Evolutionary conservation across 2,329 filamentous ascomycete genomes (phyloP).

Genomic region (Fusarium decemcellulare): DNA sequence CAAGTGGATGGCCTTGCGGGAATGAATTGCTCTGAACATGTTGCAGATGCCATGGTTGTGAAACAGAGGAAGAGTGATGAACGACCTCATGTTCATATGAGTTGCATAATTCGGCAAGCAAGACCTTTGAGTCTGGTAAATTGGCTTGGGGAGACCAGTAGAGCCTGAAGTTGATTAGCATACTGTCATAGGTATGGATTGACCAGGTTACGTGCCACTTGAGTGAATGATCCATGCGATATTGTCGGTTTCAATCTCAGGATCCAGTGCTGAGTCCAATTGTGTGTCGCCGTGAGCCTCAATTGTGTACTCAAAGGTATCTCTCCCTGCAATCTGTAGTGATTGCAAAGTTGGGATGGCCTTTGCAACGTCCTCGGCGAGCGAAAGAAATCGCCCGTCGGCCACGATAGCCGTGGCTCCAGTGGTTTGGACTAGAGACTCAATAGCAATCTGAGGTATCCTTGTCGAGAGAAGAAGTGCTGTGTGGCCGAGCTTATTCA

Average conservation of each 20-base stretch:
- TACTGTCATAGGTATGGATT: no score
- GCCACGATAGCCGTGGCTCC: background rate
- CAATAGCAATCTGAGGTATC: constrained; percentile 15
- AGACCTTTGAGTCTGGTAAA: constrained; percentile 66
- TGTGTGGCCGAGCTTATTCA: constrained; percentile 68
- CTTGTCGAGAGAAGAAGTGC: constrained; percentile 35
- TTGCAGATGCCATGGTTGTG: constrained; percentile 72
- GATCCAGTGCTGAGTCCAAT: constrained; percentile 19
- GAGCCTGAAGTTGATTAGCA: constrained; percentile 55
- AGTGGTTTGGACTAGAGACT: constrained; percentile 14
- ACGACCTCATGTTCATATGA: constrained; percentile 31
- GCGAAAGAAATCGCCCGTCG: background rate
- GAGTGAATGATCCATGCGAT: constrained; percentile 53
- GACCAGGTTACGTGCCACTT: constrained; percentile 32
- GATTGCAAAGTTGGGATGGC: no score
- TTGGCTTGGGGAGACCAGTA: constrained; percentile 74
- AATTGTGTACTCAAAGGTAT: constrained; percentile 12
- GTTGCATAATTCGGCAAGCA: background rate
- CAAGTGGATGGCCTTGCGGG: constrained; percentile 66
- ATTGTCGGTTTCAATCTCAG: constrained; percentile 36
- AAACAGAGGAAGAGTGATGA: constrained; percentile 69
- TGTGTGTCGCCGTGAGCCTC: constrained; percentile 32
- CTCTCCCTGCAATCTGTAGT: constrained; percentile 1
- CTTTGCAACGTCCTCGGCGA: background rate
- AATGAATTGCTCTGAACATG: constrained; percentile 66